A percentile compares a stretch with the other conserved stretches of the same genome.
phyloP scores from a whole-genome alignment of 164 flowering plant species.

The Tetrastigma voinierianum region DNA sequence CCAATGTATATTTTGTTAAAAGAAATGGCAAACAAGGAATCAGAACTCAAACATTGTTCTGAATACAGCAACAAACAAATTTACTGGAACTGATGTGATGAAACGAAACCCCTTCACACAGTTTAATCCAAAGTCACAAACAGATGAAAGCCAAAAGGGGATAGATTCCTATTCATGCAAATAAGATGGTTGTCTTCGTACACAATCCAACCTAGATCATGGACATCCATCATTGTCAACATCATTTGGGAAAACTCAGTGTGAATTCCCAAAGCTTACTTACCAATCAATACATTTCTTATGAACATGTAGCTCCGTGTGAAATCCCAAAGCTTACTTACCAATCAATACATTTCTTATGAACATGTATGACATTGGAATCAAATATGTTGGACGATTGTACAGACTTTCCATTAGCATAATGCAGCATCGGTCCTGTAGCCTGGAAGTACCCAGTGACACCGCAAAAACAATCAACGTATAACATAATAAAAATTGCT shows the following conservation, averaged over 20 bases:
- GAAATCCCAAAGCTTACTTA: slow-evolving; percentile 20
- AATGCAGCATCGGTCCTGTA: slow-evolving; percentile 59
- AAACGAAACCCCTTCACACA: too few relatives aligned
- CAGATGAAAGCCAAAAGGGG: too few relatives aligned
- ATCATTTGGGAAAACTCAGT: background rate
- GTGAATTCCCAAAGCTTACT: slow-evolving; percentile 4
- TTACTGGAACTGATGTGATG: too few relatives aligned
- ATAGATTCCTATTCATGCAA: too few relatives aligned
- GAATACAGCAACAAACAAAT: too few relatives aligned
- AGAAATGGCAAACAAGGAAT: too few relatives aligned
- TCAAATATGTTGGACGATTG: slow-evolving; percentile 3
- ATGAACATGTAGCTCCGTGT: slow-evolving; percentile 50
- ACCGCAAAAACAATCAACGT: too few relatives aligned
- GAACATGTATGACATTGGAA: slow-evolving; percentile 51
- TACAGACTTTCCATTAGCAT: slow-evolving; percentile 41
- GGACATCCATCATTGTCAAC: too few relatives aligned
- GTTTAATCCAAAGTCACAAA: too few relatives aligned
- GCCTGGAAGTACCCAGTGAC: slow-evolving; percentile 28
- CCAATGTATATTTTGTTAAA: too few relatives aligned
- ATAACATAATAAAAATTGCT: background rate
- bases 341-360: slow-evolving; percentile 65
- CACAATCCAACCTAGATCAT: too few relatives aligned
- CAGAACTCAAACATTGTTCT: background rate
- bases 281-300: slow-evolving; percentile 66
- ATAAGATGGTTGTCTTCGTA: too few relatives aligned